Base-by-base conservation (phyloP, 345 rosid species). In the Hibiscus tridactylites region DNA sequence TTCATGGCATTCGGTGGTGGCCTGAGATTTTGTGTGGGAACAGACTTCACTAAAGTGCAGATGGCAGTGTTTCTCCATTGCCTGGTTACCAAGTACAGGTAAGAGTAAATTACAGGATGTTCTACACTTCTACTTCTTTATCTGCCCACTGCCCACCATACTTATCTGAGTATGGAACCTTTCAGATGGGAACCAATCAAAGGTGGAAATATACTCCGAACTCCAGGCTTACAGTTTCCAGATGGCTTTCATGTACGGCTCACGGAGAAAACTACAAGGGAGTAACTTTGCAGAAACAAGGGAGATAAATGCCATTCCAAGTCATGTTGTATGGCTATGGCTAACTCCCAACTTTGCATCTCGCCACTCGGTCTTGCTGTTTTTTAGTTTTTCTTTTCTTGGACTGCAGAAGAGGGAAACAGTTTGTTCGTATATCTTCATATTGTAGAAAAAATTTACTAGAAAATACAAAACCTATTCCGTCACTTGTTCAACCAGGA, bases 1-100 rank as follows among this genome's bases (percentile, higher is more conserved):
- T 95, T 93, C 85, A 89, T 93, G 97, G 97, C 92, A 42, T 93
- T 93, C 75, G 98, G 97, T 17, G 98, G 97, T 16, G 99, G 99
- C 64, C 83, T 91, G 99, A 88, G 99, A 80, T 86, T 95, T 73
- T 95, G 99, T 65, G 96, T 95, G 7, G 98, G 98, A 71, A 81
- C 94, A 44, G 98, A 91, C 68, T 93, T 93, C 79, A 83, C 99
- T 15, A 95, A 88, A 78, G 78, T 88, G 73, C 97, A 93, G 83
- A 86, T 86, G 88, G 98, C 94, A 1, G 85, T 87, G 26, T 91
- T 91, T 78, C 84, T 93, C 67, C 98, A 91, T 73, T 83, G 89
- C 85, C 74, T 92, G 50, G 92, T 92, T 61, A 90, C 97, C 62
- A 88, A 86, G 79, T 90, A 85, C 93, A 89, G 96, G 97, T 91